Evolutionary conservation across 2,329 filamentous ascomycete species (phyloP).

Genomic region (Stachybotrys chartarum): DNA sequence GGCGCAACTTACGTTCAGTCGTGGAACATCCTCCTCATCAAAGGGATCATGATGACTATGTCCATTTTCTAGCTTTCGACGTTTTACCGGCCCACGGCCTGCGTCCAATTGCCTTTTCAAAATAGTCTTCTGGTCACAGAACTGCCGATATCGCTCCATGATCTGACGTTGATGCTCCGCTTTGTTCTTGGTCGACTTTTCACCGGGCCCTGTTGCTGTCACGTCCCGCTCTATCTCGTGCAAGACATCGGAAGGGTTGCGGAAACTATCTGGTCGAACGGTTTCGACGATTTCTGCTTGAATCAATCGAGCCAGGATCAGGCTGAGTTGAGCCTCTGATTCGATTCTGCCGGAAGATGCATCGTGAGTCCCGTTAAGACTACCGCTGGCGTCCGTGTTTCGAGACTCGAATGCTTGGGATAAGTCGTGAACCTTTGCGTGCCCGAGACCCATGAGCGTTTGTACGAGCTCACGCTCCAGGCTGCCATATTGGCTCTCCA

Average conservation of each 20-base stretch:
- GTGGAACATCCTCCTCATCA: constrained; percentile 31
- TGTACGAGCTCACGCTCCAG: constrained; percentile 68
- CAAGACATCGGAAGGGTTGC: constrained; percentile 53
- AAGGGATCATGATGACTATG: constrained; percentile 15
- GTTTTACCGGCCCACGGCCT: constrained; percentile 36
- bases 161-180: constrained; percentile 53
- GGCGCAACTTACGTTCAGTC: constrained; percentile 44
- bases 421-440: constrained; percentile 65
- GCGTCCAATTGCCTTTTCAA: constrained; percentile 45
- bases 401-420: constrained; percentile 51
- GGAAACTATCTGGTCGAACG: constrained; percentile 49
- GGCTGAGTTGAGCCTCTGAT: constrained; percentile 40
- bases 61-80: constrained; percentile 48
- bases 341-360: constrained; percentile 28
- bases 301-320: constrained; percentile 47
- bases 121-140: constrained; percentile 43
- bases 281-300: constrained; percentile 61
- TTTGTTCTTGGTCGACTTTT: constrained; percentile 53
- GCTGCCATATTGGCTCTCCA: constrained; percentile 67
- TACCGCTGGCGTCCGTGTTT: constrained; percentile 24
- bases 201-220: constrained; percentile 37
- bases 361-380: constrained; percentile 24
- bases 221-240: constrained; percentile 58
- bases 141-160: constrained; percentile 42
- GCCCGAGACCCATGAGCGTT: constrained; percentile 68